Evolutionary conservation across 2,329 filamentous ascomycete species (phyloP), one percentile per base, ranked within the genome.

Genomic region (Xylariaceae sp.): DNA sequence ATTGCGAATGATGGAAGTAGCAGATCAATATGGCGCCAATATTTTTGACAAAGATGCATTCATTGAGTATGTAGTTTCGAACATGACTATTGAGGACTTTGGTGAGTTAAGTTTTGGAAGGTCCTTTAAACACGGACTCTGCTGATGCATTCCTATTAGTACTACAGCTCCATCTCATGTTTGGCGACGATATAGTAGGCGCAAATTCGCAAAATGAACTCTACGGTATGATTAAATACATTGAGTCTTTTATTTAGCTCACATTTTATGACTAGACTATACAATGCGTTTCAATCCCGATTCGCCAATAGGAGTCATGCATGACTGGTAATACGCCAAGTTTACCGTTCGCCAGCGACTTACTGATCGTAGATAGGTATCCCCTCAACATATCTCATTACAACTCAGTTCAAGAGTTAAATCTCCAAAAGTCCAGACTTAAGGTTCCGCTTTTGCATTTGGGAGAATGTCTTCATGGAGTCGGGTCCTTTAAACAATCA

Each of bases 131-230:
- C 16, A 39, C 8, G 1, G 15, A 15, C 26, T 9, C n/a, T 18
- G 30, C 51, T 61, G 26, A 63, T 30, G 5, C 20, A 24, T 7
- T 2, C 9, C 4, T 43, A 43, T n/a, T 23, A 70, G 69, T 73
- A 2, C 46, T 75, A n/a, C 75, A 77, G 64, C 60, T 77, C 16
- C 74, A 77, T 48, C 68, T 77, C 32, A 77, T 73, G 63, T 77
- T 76, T 51, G 74, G 68, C 9, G 73, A 71, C 39, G 72, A 74
- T 36, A 71, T 77, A 24, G 64, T 77, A 4, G 74, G 74, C 2
- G 64, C 68, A 9, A 59, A 71, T 4, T 70, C 70, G 2, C 64
- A 71, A 11, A 72, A 75, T 59, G 71, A 69, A 26, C 66, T 75
- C 24, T 75, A 75, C 48, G 71, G 68, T 57, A 60, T 43, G 6